phyloP scores from a whole-genome alignment of 352 stramenopile species.

The Pythium pectinolyticum region DNA sequence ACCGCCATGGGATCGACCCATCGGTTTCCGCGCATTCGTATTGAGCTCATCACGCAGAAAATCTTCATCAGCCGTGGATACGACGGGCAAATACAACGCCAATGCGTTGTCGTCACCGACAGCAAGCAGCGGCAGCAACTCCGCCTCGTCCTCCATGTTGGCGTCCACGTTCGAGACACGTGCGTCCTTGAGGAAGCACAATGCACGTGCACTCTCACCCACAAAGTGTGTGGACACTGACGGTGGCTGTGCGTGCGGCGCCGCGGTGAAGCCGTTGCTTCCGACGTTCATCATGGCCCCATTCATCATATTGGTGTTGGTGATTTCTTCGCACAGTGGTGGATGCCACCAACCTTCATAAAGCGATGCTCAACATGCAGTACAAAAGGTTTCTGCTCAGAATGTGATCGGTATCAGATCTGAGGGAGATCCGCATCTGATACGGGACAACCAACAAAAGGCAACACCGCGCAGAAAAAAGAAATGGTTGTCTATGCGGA shows the following conservation, averaged over 20 bases:
- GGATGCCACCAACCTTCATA: conserved; percentile 13
- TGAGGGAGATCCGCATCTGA: conserved; percentile 1
- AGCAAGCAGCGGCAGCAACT: conserved; percentile 57
- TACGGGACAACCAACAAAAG: neutral
- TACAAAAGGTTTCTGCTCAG: conserved; percentile 3
- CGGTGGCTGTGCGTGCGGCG: conserved; percentile 1
- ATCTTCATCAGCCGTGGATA: conserved; percentile 43
- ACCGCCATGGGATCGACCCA: neutral
- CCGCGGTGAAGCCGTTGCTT: conserved; percentile 24
- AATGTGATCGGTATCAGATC: neutral
- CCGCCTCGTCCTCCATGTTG: conserved; percentile 6
- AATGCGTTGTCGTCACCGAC: conserved; percentile 57
- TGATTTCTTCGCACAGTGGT: neutral
- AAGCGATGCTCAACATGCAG: conserved; percentile 1
- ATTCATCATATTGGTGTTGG: conserved; percentile 19
- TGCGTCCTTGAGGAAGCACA: conserved; percentile 67
- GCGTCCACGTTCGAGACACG: conserved; percentile 14
- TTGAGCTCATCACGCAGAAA: conserved; percentile 40
- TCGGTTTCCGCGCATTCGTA: neutral
- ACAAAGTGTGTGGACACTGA: conserved; percentile 62
- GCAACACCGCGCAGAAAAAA: neutral
- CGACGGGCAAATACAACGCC: conserved; percentile 49
- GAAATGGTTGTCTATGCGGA: neutral
- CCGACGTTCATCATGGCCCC: too few relatives aligned
- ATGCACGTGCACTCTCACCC: conserved; percentile 54